Base-by-base conservation (phyloP, 257 asterid genomes). In the Knoxia roxburghii region DNA sequence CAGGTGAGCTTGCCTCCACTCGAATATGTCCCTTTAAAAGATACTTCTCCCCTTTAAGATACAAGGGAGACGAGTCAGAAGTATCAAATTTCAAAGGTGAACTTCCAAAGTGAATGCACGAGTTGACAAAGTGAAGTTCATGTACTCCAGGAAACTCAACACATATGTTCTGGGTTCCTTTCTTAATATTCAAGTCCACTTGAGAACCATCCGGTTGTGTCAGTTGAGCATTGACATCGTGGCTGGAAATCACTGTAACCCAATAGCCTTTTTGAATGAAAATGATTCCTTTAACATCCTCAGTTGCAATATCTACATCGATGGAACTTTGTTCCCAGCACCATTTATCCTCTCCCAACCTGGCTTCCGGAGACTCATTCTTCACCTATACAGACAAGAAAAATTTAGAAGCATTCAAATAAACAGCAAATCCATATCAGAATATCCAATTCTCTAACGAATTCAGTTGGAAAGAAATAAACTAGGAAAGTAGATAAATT, bases 91-190 rank as follows among this genome's bases (percentile, higher is more conserved):
- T 83, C 72, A 82, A 32, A 50, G 79, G 82, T 75, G 90, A 72
- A 79, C 90, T 86, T 72, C 96, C 96, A 68, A 93, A 90, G 70
- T 82, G 87, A 78, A 93, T 81, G 73, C 99, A 93, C 10, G 99
- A 85, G 74, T 86, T 75, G 13, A 82, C 78, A 62, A 93, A 85
- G 82, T 89, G 92, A 72, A 93, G 92, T 72, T 93, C 96, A 73
- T 93, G 99, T 73, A 83, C 84, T 74, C 99, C 97, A 69, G 96
- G 85, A 82, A 90, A 79, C 73, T 84, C 86, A 61, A 93, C 85
- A 80, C 96, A 93, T 29, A 85, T 75, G 48, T 69, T 83, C 73
- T 93, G 91, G 69, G 83, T 74, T 68, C 99, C 99, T 78, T 85
- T 88, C 99, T 86, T 90, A 74, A 93, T 78, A 72, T 88, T 85